Evolutionary conservation across 495 filamentous ascomycete genomes (phyloP).

Genomic region (Daldinia concentrica): DNA sequence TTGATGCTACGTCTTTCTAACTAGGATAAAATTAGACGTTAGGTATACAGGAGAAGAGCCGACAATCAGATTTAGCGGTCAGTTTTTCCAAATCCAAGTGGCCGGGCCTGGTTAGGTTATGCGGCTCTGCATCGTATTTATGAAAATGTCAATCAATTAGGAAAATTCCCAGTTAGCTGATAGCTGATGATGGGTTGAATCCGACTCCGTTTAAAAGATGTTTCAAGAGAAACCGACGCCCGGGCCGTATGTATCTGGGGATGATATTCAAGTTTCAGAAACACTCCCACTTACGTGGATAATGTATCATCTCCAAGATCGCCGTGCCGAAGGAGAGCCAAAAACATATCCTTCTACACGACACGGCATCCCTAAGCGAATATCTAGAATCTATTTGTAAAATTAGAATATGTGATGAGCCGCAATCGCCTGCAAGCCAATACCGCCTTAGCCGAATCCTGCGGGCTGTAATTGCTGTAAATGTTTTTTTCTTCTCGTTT

Average conservation of each 20-base stretch:
- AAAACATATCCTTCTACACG: neutral
- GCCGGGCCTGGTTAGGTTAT: neutral
- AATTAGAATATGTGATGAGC: conserved; percentile 36
- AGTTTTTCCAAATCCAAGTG: neutral
- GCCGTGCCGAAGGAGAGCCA: conserved; percentile 21
- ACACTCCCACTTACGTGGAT: conserved; percentile 28
- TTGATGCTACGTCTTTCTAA: conserved; percentile 25
- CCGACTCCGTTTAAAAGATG: conserved; percentile 10
- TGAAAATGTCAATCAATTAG: neutral
- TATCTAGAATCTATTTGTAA: conserved; percentile 3
- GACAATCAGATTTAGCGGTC: conserved; percentile 1
- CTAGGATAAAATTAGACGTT: conserved; percentile 21
- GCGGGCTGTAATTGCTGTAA: neutral
- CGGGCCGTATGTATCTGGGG: conserved; percentile 5
- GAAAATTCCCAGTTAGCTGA: neutral
- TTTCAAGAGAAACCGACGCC: conserved; percentile 26
- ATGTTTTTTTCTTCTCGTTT: neutral
- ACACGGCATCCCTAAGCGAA: neutral
- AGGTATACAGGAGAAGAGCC: neutral
- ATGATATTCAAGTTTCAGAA: conserved; percentile 31
- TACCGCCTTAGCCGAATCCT: conserved; percentile 4
- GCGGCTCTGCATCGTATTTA: neutral
- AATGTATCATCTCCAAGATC: conserved; percentile 34
- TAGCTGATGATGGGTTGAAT: conserved; percentile 1
- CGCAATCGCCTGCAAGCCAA: conserved; percentile 15